A percentile compares a stretch with the other conserved stretches of the same genome.
These are phyloP conservation scores for Beauveria brongniartii DNA, from an alignment of 2,329 filamentous ascomycete genomes.

Conservation along the genomic window DNA sequence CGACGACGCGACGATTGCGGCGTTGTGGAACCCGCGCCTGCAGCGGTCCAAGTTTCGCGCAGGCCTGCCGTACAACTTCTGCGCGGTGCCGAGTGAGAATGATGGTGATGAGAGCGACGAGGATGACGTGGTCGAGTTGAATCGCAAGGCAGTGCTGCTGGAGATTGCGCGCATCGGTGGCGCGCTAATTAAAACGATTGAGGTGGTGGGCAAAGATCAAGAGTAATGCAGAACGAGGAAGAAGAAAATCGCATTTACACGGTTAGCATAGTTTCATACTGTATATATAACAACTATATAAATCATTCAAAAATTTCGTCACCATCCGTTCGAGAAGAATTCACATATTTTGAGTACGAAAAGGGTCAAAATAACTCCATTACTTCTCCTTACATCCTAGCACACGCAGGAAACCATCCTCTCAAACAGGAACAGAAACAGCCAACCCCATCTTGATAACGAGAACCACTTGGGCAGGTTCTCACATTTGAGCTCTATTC, in stretches of 20 bases:
- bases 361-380: background rate
- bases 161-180: conserved; percentile 66
- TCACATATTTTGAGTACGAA: background rate
- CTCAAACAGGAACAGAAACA: background rate
- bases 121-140: conserved; percentile 48
- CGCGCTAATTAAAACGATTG: conserved; percentile 60
- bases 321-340: background rate
- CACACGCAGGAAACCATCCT: background rate
- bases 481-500: conserved; percentile 2
- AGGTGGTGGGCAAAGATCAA: conserved; percentile 27
- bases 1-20: conserved; percentile 46
- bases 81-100: conserved; percentile 19
- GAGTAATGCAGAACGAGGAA: background rate
- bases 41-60: conserved; percentile 57
- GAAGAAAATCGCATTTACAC: background rate
- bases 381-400: background rate
- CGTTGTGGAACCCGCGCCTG: conserved; percentile 50
- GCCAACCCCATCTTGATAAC: background rate
- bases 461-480: background rate
- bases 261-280: background rate
- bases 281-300: background rate
- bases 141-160: conserved; percentile 57
- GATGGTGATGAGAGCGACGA: conserved; percentile 12
- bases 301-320: background rate
- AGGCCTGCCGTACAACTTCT: conserved; percentile 57